These are phyloP conservation scores for Marasmius oreades DNA, from an alignment of 1,284 basidiomycete genomes.

Conservation along the genomic window DNA sequence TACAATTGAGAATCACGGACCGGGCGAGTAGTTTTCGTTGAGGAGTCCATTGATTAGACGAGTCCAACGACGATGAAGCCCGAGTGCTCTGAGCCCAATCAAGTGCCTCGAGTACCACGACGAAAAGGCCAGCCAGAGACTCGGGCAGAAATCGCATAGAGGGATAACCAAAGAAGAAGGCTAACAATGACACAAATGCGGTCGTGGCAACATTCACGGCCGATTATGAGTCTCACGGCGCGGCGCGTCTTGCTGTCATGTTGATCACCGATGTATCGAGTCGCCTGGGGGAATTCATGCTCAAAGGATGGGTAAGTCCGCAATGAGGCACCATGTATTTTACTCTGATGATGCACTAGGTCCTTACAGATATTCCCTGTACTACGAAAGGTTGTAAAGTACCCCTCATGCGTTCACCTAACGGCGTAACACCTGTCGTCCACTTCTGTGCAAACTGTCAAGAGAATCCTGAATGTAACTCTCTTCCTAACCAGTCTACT, in stretches of 20 bases:
- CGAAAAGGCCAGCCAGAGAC: slow-evolving; percentile 45
- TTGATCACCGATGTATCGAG: slow-evolving; percentile 52
- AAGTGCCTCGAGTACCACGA: slow-evolving; percentile 43
- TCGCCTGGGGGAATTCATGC: slow-evolving; percentile 66
- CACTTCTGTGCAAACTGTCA: slow-evolving; percentile 66
- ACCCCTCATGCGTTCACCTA: slow-evolving; percentile 68
- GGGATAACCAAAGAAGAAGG: background rate
- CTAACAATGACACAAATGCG: background rate
- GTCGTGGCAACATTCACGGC: slow-evolving; percentile 14
- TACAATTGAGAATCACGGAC: slow-evolving; percentile 32
- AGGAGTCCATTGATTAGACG: slow-evolving; percentile 47
- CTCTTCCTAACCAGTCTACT: background rate
- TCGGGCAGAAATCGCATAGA: slow-evolving; percentile 48
- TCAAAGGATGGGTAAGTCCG: slow-evolving; percentile 68
- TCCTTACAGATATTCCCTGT: slow-evolving; percentile 65
- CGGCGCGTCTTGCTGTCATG: slow-evolving; percentile 32
- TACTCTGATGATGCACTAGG: slow-evolving; percentile 32
- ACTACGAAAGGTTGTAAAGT: slow-evolving; percentile 51
- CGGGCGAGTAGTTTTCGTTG: slow-evolving; percentile 59
- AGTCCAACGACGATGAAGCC: slow-evolving; percentile 31
- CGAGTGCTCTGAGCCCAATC: slow-evolving; percentile 35
- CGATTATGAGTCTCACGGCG: background rate
- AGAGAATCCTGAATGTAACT: slow-evolving; percentile 29
- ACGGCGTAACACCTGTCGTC: slow-evolving; percentile 38
- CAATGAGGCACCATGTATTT: slow-evolving; percentile 2